These are phyloP conservation scores for Aspergillus sojae DNA, from an alignment of 2,329 filamentous ascomycete species.

Conservation along the genomic window DNA sequence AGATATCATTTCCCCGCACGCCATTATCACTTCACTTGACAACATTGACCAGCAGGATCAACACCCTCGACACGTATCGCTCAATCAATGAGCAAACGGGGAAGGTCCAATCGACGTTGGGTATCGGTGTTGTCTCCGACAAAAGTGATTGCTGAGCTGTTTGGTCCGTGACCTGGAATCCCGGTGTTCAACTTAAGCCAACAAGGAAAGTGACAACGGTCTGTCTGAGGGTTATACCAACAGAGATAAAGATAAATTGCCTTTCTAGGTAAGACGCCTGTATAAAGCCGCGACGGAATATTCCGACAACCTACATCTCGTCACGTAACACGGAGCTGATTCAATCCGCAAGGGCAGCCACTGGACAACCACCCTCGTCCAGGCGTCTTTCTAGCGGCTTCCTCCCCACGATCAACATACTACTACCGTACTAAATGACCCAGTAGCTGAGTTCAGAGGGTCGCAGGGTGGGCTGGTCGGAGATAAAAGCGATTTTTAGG, in stretches of 20 bases:
- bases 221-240: background rate
- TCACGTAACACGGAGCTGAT: background rate
- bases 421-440: too few relatives aligned
- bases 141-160: background rate
- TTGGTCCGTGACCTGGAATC: too few relatives aligned
- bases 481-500: too few relatives aligned
- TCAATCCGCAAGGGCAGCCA: background rate
- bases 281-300: background rate
- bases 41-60: background rate
- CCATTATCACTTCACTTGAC: background rate
- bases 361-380: background rate
- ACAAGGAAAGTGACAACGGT: background rate
- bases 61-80: background rate
- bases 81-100: background rate
- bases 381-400: background rate
- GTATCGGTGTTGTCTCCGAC: background rate
- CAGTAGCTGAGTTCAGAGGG: too few relatives aligned
- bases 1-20: background rate
- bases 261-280: background rate
- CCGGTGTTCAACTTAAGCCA: background rate
- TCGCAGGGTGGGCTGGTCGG: too few relatives aligned
- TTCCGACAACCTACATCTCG: background rate
- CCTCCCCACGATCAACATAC: background rate
- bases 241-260: background rate
- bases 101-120: background rate